Base-by-base conservation (phyloP, 345 rosid genomes). In the Brassica napus region DNA sequence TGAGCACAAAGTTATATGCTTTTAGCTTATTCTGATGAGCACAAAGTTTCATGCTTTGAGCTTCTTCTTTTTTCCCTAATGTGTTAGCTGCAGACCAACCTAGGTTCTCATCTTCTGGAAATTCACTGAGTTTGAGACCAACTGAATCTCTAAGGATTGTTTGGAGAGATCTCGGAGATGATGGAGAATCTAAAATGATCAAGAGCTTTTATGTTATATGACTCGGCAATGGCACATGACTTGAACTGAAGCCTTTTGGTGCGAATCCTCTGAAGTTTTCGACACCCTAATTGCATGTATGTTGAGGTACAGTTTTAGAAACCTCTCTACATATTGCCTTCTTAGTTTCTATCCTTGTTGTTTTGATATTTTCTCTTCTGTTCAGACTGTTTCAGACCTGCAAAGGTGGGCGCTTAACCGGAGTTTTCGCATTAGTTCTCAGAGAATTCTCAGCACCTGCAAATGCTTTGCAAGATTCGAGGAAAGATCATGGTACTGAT, bases 341-440 rank as follows among this genome's bases (percentile, higher is more conserved):
- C 52, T 44, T 67, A 7, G 4, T n/a, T 23, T 32, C 34, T 73
- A 7, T 49, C 61, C 59, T 10, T 67, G 6, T 23, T 68, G 59
- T 68, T 44, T 64, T 78, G 47, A 26, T 60, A 4, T 24, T 79
- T 62, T 24, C 5, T 71, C 4, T 47, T 58, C 12, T 58, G 14
- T 58, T 23, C 79, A 89, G 87, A 76, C 81, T 69, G 79, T 54
- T 77, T 71, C 77, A 63, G 18, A 80, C 75, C 84, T 71, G 70
- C 81, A 86, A 76, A 58, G 79, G 77, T 83, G 67, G 81, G 49
- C 70, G 68, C 69, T 6, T 87, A 72, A 52, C 66, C 31, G 73
- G 72, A 47, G 7, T 77, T 61, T 72, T 72, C 57, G 78, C 79
- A 77, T 42, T 32, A 12, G 2, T 5, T 57, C 9, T 69, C 44